These are phyloP conservation scores for Amanita inopinata DNA, from an alignment of 768 basidiomycete genomes.

Conservation along the genomic window DNA sequence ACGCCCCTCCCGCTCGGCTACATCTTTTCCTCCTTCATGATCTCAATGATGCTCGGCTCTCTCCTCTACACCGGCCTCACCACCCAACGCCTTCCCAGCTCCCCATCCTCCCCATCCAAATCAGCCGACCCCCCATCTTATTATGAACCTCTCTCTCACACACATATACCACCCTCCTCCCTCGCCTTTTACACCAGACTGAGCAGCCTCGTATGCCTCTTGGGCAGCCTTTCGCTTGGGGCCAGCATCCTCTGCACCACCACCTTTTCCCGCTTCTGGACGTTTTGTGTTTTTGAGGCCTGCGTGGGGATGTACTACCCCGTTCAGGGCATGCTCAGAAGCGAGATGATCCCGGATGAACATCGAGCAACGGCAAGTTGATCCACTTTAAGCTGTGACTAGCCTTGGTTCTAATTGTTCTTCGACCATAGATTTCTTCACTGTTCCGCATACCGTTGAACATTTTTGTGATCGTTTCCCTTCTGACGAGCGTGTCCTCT, in stretches of 20 bases:
- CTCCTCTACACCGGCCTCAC: constrained; percentile 51
- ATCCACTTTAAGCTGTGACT: constrained; percentile 1
- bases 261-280: constrained; percentile 53
- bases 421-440: constrained; percentile 41
- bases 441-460: constrained; percentile 71
- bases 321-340: constrained; percentile 65
- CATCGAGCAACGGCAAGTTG: constrained; percentile 59
- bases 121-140: not conserved
- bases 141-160: not conserved
- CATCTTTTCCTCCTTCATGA: constrained; percentile 76
- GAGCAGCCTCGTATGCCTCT: constrained; percentile 51
- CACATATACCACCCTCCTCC: not conserved
- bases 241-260: constrained; percentile 31
- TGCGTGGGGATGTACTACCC: constrained; percentile 79
- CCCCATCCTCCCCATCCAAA: constrained; percentile 8
- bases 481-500: constrained; percentile 59
- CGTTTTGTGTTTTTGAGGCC: constrained; percentile 67
- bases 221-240: constrained; percentile 47
- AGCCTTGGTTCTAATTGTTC: constrained; percentile 1
- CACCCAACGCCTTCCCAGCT: constrained; percentile 22
- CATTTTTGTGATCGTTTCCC: constrained; percentile 59
- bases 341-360: constrained; percentile 57
- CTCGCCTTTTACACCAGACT: constrained; percentile 35
- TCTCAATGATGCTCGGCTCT: constrained; percentile 76
- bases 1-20: constrained; percentile 57